phyloP scores from a whole-genome alignment of 176 grass and related monocot species.

The Elaeis guineensis region DNA sequence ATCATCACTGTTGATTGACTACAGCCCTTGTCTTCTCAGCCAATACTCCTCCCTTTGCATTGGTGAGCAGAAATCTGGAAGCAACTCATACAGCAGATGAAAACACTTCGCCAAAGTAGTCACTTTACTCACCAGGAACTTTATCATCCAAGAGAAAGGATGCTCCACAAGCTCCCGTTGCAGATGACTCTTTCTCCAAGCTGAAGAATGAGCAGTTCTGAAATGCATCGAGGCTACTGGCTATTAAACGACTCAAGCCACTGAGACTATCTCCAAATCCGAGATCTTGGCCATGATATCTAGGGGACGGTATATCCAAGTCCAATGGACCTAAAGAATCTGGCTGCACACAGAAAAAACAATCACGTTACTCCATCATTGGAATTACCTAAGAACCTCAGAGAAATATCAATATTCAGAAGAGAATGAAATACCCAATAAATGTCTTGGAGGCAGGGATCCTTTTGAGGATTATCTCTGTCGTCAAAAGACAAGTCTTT shows the following conservation, averaged over 20 bases:
- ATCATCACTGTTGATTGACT: too few relatives aligned
- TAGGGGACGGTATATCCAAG: slow-evolving; percentile 44
- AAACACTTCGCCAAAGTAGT: too few relatives aligned
- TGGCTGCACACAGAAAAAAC: slow-evolving; percentile 33
- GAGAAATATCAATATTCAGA: too few relatives aligned
- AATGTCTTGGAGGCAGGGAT: slow-evolving; percentile 50
- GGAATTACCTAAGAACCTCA: background rate
- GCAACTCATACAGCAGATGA: too few relatives aligned
- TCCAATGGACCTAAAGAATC: slow-evolving; percentile 94
- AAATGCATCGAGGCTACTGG: slow-evolving; percentile 80
- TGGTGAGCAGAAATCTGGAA: too few relatives aligned
- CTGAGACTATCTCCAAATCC: slow-evolving; percentile 58
- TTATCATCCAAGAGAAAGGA: too few relatives aligned
- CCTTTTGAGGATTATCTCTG: slow-evolving; percentile 21
- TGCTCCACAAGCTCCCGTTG: background rate
- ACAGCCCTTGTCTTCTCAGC: too few relatives aligned
- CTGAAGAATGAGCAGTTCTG: slow-evolving; percentile 61
- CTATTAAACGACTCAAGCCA: slow-evolving; percentile 72
- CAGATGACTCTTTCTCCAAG: slow-evolving; percentile 30
- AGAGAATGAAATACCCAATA: slow-evolving; percentile 64
- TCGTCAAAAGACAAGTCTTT: slow-evolving; percentile 23
- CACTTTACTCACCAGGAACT: too few relatives aligned
- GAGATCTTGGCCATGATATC: slow-evolving; percentile 53
- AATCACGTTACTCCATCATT: background rate
- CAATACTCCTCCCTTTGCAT: too few relatives aligned